Evolutionary conservation across 2,329 filamentous ascomycete genomes (phyloP), one percentile per base, ranked within the genome.

Genomic region (Exophiala lecanii-corni): DNA sequence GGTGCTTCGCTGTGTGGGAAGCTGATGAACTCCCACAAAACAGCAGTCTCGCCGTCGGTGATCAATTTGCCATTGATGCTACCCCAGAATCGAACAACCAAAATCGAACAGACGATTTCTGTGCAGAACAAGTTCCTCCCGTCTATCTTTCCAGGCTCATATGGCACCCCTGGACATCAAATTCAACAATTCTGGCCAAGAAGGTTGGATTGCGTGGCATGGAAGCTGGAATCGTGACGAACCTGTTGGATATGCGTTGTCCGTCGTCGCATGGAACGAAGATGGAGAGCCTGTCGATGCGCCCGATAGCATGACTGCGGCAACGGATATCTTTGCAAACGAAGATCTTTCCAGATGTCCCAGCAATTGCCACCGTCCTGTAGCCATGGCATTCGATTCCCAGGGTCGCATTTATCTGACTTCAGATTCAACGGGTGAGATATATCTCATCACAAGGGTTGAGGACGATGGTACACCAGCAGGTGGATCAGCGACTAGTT

Each of bases 111-210:
- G 73, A 76, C 45, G 62, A 58, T 1, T 65, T 64, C 18, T 76
- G 73, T 55, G 56, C 59, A 9, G 50, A 62, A 2, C 60, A 68
- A 56, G 58, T 67, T n/a, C 58, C 68, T 3, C 68, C 73, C 59
- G 77, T 1, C 65, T 88, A 19, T 77, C 76, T 0, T 78, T 82
- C 57, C 65, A 73, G 38, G 76, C 84, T 1, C 85, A 89, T 57
- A 81, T 74, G 58, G 83, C 84, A 0, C 85, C 85, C 1, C 67
- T 88, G 1, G 82, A 86, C 51, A 76, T 88, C 57, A 78, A 79
- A 48, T 89, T 89, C 66, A 71, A 76, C 50, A 56, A 67, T 30
- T 76, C 76, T 25, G 74, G 71, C 9, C 72, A 69, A 2, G 65
- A 67, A 2, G 82, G 81, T 1, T 88, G 77, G 64, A 66, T 89